Base-by-base conservation (phyloP, 768 basidiomycete species). In the Mycena kentingensis region DNA sequence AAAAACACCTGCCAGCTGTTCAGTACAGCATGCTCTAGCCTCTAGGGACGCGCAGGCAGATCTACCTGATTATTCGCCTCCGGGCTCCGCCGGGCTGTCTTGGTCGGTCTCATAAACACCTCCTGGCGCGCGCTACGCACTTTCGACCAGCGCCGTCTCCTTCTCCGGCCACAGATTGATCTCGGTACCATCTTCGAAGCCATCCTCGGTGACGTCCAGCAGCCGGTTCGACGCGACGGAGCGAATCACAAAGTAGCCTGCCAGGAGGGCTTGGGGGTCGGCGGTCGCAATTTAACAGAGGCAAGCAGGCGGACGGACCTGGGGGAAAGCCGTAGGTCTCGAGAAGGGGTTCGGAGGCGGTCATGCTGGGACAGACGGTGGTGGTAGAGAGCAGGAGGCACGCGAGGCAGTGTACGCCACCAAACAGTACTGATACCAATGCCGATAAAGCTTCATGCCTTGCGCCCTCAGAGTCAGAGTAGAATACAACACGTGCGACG, bases 121-220 rank as follows among this genome's bases (percentile, higher is more conserved):
- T 35, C 24, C 43, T 56, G 38, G 3, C 1, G 25, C 21, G 32
- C 12, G 19, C 31, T 18, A 65, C 80, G 55, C 67, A 89, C 90
- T 77, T 76, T 93, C 90, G 1, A 93, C 90, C 4, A 90, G 72
- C 3, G 87, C 88, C 11, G 70, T 81, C 58, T 93, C 91, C 54
- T 82, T 90, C 68, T 84, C 83, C 3, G 82, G 79, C 79, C 80
- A 92, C 5, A 93, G 71, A 43, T 83, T 72, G 47, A 90, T 62
- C 46, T 81, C 78, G 1, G 82, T 75, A 4, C 83, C 82, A 67
- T 90, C 87, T 51, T 82, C 81, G 6, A 76, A 72, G 10, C 69
- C 68, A 54, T 83, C 81, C 27, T 60, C 61, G 25, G 70, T 65
- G 4, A 90, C 81, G 61, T 90, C 87, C 32, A 87, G 69, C 1